A percentile compares a stretch with the other conserved stretches of the same genome.
phyloP scores from a whole-genome alignment of 2,329 filamentous ascomycete species.

The Lachnellula cervina region DNA sequence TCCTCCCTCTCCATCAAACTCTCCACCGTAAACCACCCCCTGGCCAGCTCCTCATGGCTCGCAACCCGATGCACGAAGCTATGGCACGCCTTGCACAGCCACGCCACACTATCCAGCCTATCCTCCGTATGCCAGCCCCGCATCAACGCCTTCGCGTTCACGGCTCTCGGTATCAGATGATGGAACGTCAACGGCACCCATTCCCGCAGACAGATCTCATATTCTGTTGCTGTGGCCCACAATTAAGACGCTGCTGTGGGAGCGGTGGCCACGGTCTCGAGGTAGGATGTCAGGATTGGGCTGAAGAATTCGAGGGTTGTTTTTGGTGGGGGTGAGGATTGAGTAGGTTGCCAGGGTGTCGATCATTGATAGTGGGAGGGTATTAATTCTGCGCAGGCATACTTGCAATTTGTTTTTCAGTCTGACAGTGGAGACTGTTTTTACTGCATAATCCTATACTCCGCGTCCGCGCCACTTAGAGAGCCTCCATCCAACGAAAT shows the following conservation, averaged over 20 bases:
- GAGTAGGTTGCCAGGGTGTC: conserved; percentile 67
- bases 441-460: no score
- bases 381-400: no score
- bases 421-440: no score
- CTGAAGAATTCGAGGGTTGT: conserved; percentile 52
- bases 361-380: conserved; percentile 51
- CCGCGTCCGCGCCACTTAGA: no score
- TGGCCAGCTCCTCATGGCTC: conserved; percentile 71
- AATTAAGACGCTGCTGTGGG: conserved; percentile 61
- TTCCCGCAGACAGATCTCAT: conserved; percentile 71
- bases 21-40: conserved; percentile 68
- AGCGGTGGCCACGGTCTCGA: conserved; percentile 50
- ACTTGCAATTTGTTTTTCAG: no score
- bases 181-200: conserved; percentile 79
- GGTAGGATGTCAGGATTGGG: conserved; percentile 59
- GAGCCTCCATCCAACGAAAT: no score
- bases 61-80: conserved; percentile 73
- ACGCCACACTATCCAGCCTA: conserved; percentile 74
- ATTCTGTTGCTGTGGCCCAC: conserved; percentile 47
- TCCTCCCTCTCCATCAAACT: conserved; percentile 64
- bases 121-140: conserved; percentile 74
- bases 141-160: conserved; percentile 72
- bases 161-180: conserved; percentile 74
- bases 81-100: conserved; percentile 82
- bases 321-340: conserved; percentile 43